phyloP scores from a whole-genome alignment of 225 moss, liverwort and hornwort genomes.

The Sphagnum tenellum region DNA sequence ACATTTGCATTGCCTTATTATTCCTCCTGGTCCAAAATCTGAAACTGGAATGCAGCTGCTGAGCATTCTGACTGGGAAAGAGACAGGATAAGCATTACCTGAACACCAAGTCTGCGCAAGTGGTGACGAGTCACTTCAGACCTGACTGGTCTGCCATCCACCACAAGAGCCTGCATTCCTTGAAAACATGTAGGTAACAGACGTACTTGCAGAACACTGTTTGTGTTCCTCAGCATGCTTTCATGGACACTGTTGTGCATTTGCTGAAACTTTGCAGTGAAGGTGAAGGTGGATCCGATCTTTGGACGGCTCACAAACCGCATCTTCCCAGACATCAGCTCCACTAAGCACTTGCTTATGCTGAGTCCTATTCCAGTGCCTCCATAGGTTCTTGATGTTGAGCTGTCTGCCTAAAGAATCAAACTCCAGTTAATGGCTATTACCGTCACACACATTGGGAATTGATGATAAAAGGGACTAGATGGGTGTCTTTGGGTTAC shows the following conservation, averaged over 20 bases:
- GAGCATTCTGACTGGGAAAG: too few species aligned
- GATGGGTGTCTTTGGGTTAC: too few species aligned
- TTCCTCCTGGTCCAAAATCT: too few species aligned
- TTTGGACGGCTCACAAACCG: slow-evolving; percentile 40
- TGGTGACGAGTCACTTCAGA: slow-evolving; percentile 59
- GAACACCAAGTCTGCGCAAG: slow-evolving; percentile 45
- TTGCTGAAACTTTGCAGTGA: slow-evolving; percentile 40
- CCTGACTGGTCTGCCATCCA: slow-evolving; percentile 53
- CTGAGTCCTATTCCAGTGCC: slow-evolving; percentile 67
- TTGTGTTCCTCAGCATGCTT: slow-evolving; percentile 36
- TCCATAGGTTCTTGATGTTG: slow-evolving; percentile 64
- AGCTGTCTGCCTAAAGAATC: slow-evolving; percentile 44
- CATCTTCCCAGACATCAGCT: slow-evolving; percentile 66
- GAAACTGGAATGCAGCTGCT: too few species aligned
- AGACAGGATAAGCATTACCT: slow-evolving; percentile 16
- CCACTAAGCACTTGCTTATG: slow-evolving; percentile 54
- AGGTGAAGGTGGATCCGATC: slow-evolving; percentile 54
- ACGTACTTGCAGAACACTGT: slow-evolving; percentile 41
- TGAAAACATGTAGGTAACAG: slow-evolving; percentile 47
- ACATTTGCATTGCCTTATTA: too few species aligned
- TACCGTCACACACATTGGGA: too few species aligned
- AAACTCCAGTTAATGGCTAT: too few species aligned
- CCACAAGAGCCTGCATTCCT: slow-evolving; percentile 51
- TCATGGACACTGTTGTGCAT: slow-evolving; percentile 46
- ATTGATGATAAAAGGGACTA: too few species aligned